Evolutionary conservation across 108 stramenopile species (phyloP), one percentile per base, ranked within the genome.

Genomic region (Fragilaria crotonensis): DNA sequence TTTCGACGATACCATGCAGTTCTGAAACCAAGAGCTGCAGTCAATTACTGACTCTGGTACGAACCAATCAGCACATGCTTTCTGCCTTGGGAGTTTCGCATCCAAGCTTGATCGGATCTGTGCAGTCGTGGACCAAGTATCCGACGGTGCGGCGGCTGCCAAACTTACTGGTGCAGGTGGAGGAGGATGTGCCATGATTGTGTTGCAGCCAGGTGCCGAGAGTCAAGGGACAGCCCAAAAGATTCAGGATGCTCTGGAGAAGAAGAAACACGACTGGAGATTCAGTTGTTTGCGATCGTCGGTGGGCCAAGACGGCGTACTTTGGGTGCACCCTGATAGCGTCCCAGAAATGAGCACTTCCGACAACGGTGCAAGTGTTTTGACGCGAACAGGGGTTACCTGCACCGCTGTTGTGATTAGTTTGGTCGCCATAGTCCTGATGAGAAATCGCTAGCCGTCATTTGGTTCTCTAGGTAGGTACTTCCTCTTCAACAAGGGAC

Each of bases 81-180:
- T 60, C 26, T 17, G 67, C 67, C 5, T n/a, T 68, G 1, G 51
- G 60, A 22, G 67, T 68, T 25, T 68, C 67, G 5, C 60, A 68
- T 41, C 51, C 59, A 5, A 59, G 60, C 23, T 28, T 68, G 2
- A 68, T 29, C 23, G 30, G 20, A 61, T 68, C 1, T 50, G 59
- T 52, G 32, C 21, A 29, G 21, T 66, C 5, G 54, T 66, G 3
- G 44, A 45, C 23, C 19, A 25, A n/a, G 25, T 33, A 19, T 47
- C 41, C 23, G 0, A n/a, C 9, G 29, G 17, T 23, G 26, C 26
- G 5, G 64, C 56, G 1, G 64, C 64, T 9, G 45, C 47, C 22
- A 66, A 66, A 57, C 33, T 66, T 21, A 66, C 64, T 7, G 64
- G 64, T 21, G 64, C 64, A 30, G 64, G 64, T 56, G 64, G 64